Conservation (phyloP, 164 flowering plant genomes). For the Macadamia integrifolia region DNA sequence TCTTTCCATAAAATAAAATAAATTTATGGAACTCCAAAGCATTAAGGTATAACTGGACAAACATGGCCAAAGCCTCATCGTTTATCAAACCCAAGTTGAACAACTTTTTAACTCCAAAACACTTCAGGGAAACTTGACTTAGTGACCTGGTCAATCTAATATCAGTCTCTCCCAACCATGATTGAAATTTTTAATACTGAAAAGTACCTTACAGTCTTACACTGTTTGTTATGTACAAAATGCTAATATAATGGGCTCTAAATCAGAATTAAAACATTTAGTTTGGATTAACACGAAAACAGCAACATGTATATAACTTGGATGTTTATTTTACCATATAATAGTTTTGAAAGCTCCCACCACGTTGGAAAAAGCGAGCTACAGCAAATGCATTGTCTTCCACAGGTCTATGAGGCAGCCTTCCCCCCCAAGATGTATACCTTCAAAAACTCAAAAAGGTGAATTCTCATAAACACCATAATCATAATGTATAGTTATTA, state of each 20-base stretch:
- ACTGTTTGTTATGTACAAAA: neutral
- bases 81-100: no score
- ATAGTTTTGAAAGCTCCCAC: constrained; percentile 86
- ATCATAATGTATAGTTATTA: neutral
- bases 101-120: no score
- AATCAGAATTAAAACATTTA: neutral
- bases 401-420: constrained; percentile 80
- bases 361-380: constrained; percentile 91
- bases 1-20: no score
- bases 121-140: no score
- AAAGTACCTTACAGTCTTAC: no score
- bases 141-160: no score
- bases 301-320: neutral
- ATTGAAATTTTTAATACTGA: no score
- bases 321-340: constrained; percentile 60
- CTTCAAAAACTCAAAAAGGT: constrained; percentile 26
- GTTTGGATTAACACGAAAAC: neutral
- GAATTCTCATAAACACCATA: neutral
- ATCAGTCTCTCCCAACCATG: no score
- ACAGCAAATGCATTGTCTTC: constrained; percentile 93
- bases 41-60: no score
- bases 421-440: constrained; percentile 81
- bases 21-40: no score
- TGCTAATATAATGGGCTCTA: neutral
- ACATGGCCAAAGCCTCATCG: no score